A percentile compares a stretch with the other conserved stretches of the same genome.
These are phyloP conservation scores for Mycena citricolor DNA, from an alignment of 1,284 basidiomycete species.

Conservation along the genomic window DNA sequence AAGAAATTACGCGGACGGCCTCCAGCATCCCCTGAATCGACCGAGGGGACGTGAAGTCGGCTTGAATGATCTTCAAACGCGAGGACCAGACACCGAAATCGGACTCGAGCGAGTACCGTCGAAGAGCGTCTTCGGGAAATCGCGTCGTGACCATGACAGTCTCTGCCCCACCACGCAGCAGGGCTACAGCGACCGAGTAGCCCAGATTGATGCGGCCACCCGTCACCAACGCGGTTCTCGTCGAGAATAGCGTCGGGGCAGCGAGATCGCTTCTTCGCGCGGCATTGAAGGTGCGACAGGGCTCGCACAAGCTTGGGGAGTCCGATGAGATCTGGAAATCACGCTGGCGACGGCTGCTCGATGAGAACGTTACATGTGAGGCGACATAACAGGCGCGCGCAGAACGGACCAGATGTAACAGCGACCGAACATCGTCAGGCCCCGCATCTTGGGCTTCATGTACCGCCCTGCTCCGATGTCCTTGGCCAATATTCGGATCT, in stretches of 20 bases:
- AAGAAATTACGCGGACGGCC: constrained; percentile 11
- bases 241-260: constrained; percentile 12
- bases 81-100: constrained; percentile 28
- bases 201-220: constrained; percentile 35
- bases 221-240: constrained; percentile 31
- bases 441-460: constrained; percentile 16
- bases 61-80: constrained; percentile 30
- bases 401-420: constrained; percentile 21
- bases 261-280: constrained; percentile 16
- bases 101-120: constrained; percentile 27
- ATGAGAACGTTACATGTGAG: not conserved
- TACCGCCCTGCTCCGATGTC: constrained; percentile 22
- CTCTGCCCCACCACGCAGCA: constrained; percentile 31
- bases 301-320: constrained; percentile 15
- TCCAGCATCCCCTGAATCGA: constrained; percentile 17
- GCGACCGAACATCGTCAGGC: constrained; percentile 17
- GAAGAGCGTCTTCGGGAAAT: constrained; percentile 32
- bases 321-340: constrained; percentile 18
- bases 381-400: not conserved
- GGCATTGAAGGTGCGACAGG: constrained; percentile 17
- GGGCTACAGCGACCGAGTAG: constrained; percentile 30
- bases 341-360: constrained; percentile 19
- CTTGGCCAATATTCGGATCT: constrained; percentile 20
- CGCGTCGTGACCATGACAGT: constrained; percentile 30
- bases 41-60: constrained; percentile 31